Base-by-base conservation (phyloP, 2,329 filamentous ascomycete species). In the Verticillium dahliae region DNA sequence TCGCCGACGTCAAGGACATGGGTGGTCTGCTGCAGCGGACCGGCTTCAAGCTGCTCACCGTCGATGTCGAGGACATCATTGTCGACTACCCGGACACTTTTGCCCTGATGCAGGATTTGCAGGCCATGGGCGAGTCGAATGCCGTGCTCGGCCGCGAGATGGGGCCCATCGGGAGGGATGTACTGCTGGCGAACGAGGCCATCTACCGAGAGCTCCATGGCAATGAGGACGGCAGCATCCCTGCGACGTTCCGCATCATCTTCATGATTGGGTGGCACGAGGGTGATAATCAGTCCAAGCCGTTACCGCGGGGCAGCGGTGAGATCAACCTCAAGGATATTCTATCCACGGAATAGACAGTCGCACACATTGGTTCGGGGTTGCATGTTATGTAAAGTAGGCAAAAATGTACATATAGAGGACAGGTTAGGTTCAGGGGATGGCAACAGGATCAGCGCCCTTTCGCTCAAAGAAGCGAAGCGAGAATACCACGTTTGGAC, bases 191-290 rank as follows among this genome's bases (percentile, higher is more conserved):
- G 7, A 89, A 87, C 33, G 91, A 98, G 66, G 90, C 87, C 50
- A 97, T 99, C 62, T 99, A 99, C 73, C 84, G 86, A 57, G 88
- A 90, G 71, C 77, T 99, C 61, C 92, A 99, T 74, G 93, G 91
- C 18, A 92, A 96, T 69, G 83, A 87, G 54, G 89, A 91, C 69
- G 90, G 85, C 22, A 85, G 79, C 1, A 81, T 95, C 64, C 95
- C 95, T 1, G 95, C 95, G 1, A 99, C 95, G 0, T 99, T 97
- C 72, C 85, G 95, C 67, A 83, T 97, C 68, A 97, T 99, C 64
- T 97, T 95, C 75, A 97, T 98, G 93, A 99, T 99, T 75, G 95
- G 95, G 0, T 99, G 95, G 95, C 96, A 94, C 72, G 90, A 93
- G 67, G 89, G 90, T 1, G 83, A 84, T 35, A 85, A 88, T 60